Percentiles rank a stretch among this genome's conserved stretches.
Evolutionary conservation across 352 stramenopile species (phyloP).

Genomic region (Achlya hypogyna): DNA sequence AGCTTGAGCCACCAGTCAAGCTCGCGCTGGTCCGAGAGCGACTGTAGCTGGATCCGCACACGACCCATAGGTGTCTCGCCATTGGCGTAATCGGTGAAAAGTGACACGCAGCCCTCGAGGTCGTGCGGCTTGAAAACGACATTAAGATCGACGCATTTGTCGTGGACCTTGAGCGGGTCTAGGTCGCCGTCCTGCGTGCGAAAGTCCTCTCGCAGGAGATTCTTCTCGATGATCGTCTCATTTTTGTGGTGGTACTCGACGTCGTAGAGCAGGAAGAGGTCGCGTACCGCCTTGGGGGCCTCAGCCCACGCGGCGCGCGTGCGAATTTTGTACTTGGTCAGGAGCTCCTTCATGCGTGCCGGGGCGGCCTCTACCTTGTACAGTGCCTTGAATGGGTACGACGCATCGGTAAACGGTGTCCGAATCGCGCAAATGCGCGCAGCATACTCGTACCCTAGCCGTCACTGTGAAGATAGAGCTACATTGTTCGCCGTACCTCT

Average conservation of each 20-base stretch:
- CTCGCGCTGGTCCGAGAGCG: constrained; percentile 44
- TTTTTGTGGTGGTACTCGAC: constrained; percentile 51
- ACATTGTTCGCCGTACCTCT: constrained; percentile 18
- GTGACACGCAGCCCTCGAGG: constrained; percentile 54
- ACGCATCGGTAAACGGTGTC: constrained; percentile 42
- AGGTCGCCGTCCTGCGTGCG: constrained; percentile 46
- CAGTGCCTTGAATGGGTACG: constrained; percentile 31
- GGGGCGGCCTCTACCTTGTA: constrained; percentile 30
- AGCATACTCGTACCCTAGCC: constrained; percentile 30
- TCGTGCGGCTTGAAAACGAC: constrained; percentile 49
- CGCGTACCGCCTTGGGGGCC: constrained; percentile 34
- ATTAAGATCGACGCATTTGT: constrained; percentile 54
- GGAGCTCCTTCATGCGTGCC: constrained; percentile 26
- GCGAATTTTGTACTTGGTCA: constrained; percentile 41
- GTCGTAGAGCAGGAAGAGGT: constrained; percentile 63
- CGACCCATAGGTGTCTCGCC: constrained; percentile 44
- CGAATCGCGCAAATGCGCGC: constrained; percentile 41
- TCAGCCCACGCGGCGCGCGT: constrained; percentile 44
- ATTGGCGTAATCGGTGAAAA: constrained; percentile 36
- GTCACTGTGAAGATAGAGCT: background rate
- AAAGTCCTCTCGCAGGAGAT: constrained; percentile 47
- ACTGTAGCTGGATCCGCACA: constrained; percentile 56
- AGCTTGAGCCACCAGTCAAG: constrained; percentile 59
- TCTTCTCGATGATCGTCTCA: constrained; percentile 54
- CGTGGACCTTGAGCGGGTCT: constrained; percentile 41